Base-by-base conservation (phyloP, 2,329 filamentous ascomycete genomes). In the Fusarium pilosicola region DNA sequence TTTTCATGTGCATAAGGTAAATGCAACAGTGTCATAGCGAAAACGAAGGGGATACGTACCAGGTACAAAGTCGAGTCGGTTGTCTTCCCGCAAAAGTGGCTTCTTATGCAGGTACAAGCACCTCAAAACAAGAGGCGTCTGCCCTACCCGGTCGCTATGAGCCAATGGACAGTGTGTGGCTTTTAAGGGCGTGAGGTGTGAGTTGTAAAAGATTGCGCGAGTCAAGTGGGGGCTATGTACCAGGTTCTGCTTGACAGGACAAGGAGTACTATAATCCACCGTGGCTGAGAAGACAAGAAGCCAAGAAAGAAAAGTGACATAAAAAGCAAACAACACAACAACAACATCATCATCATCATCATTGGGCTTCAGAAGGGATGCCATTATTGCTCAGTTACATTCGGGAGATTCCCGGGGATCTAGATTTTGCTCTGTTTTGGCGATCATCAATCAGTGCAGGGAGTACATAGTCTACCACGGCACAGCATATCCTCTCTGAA, bases 21-120 rank as follows among this genome's bases (percentile, higher is more conserved):
- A 48, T 64, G 44, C 39, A 46, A 45, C 44, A 59, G 38, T 24
- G 41, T 28, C 20, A 42, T 49, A 36, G 55, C 55, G 18, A 24
- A 24, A 44, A 38, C 30, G 28, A 22, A 46, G 20, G 45, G 20
- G 13, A 57, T 65, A 70, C 46, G 54, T 60, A 68, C 44, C 14
- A 48, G 48, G 36, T 46, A 71, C 45, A 45, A 26, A 55, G 32
- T 56, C 70, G 55, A 74, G 70, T 73, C 71, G 70, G 71, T 74
- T 73, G 34, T 57, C 66, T 71, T 73, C 62, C 71, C 70, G 71
- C 70, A 71, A 58, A 65, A 73, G 61, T 70, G 70, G 70, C 70
- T 73, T 66, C 65, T 73, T 45, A 73, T 73, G 71, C 71, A 73
- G 71, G 71, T 73, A 73, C 67, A 70, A 59, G 52, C 52, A 54